Base-by-base conservation (phyloP, 1,139 yeast genomes). In the Diutina sp. region DNA sequence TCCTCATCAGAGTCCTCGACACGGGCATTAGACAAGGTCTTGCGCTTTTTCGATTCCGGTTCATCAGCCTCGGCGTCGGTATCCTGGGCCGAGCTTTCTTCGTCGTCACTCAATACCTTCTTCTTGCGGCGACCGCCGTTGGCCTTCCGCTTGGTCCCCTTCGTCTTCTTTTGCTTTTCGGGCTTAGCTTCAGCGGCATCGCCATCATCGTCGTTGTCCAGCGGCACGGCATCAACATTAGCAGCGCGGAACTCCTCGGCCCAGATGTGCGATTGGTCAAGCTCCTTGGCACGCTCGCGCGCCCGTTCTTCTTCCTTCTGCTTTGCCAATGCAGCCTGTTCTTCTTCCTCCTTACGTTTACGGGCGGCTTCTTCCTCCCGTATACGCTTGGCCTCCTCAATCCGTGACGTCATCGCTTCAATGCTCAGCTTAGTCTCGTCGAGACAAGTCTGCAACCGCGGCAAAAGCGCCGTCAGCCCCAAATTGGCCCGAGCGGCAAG, bases 181-280 rank as follows among this genome's bases (percentile, higher is more conserved):
- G 62, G 62, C n/a, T 61, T 64, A 18, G 58, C 61, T 7, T 57
- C 58, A 7, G 57, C 61, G 9, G 62, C 56, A 54, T 72, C 76
- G 55, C 68, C 75, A 35, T 69, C 64, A 57, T 68, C 69, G 53
- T 73, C 73, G 29, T 69, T 72, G 5, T 70, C 72, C 6, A 71
- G 76, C 25, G 71, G 74, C 9, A 64, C 76, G 38, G 12, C 29
- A 7, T 65, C 65, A 28, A 70, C 66, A 54, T 66, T 65, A 2
- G 46, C 48, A 63, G 66, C 62, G 59, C 78, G 67, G 54, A 81
- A 73, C 62, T 80, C 80, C 66, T 83, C 86, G 46, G 87, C 87
- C 93, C 95, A 85, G 66, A 85, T 85, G 63, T 82, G 82, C 6
- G 96, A 95, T 66, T 89, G 93, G 62, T 85, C 90, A 66, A 87